Evolutionary conservation across 108 stramenopile genomes (phyloP).

Genomic region (Seminavis robusta): DNA sequence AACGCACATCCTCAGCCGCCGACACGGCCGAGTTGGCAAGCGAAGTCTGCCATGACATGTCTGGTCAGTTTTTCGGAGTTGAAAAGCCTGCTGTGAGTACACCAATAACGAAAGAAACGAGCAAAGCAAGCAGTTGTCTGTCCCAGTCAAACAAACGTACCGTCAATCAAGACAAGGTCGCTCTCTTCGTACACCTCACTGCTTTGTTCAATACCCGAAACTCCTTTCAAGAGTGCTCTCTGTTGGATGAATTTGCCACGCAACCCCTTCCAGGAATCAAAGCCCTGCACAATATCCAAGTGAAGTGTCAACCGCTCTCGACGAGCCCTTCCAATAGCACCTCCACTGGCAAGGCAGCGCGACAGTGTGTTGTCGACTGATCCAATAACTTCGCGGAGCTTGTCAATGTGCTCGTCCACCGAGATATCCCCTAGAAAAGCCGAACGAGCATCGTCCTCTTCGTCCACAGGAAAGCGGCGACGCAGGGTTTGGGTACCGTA

Average conservation of each 20-base stretch:
- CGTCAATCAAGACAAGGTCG: constrained; percentile 55
- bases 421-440: constrained; percentile 65
- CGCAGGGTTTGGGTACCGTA: constrained; percentile 20
- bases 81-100: constrained; percentile 1
- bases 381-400: constrained; percentile 71
- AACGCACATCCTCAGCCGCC: constrained; percentile 73
- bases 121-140: neutral
- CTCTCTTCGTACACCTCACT: constrained; percentile 46
- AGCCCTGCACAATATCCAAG: constrained; percentile 54
- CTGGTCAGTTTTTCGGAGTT: constrained; percentile 19
- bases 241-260: constrained; percentile 73
- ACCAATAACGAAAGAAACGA: neutral
- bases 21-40: constrained; percentile 70
- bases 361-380: constrained; percentile 64
- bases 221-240: constrained; percentile 66
- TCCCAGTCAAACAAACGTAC: constrained; percentile 33
- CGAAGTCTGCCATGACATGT: constrained; percentile 81
- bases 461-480: constrained; percentile 14
- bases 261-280: constrained; percentile 80
- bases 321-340: constrained; percentile 48
- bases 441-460: constrained; percentile 14
- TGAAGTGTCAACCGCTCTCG: constrained; percentile 42
- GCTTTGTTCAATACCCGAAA: constrained; percentile 53
- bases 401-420: constrained; percentile 83
- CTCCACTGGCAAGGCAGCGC: constrained; percentile 49